phyloP scores from a whole-genome alignment of 2,329 filamentous ascomycete genomes.

The Cyclaneusma minus region DNA sequence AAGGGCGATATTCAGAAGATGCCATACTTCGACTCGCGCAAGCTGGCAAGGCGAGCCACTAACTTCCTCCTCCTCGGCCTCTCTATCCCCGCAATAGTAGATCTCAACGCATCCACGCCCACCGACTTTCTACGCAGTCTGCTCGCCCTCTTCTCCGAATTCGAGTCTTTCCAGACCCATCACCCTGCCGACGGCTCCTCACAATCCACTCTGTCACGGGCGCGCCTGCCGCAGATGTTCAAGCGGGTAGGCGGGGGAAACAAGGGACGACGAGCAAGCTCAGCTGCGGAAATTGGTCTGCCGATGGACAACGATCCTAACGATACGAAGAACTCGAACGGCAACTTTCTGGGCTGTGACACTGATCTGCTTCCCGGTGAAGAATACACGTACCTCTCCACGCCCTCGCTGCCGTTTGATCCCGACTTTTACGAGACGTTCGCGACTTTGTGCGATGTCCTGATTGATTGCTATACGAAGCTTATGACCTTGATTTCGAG shows the following conservation, averaged over 20 bases:
- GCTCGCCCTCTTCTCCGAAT: constrained; percentile 75
- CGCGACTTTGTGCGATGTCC: constrained; percentile 82
- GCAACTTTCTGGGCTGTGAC: constrained; percentile 38
- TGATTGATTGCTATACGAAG: constrained; percentile 81
- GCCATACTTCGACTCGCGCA: constrained; percentile 72
- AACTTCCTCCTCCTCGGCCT: constrained; percentile 89
- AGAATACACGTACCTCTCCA: constrained; percentile 77
- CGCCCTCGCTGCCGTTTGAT: constrained; percentile 86
- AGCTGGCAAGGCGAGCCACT: constrained; percentile 76
- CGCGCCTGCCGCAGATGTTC: constrained; percentile 73
- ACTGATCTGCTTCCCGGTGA: constrained; percentile 63
- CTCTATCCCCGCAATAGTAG: constrained; percentile 77
- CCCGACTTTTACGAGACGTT: constrained; percentile 97
- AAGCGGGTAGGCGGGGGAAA: constrained; percentile 39
- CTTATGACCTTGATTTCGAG: constrained; percentile 62
- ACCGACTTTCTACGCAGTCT: constrained; percentile 78
- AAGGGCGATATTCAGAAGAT: constrained; percentile 65
- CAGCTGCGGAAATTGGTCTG: constrained; percentile 41
- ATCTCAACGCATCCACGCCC: constrained; percentile 66
- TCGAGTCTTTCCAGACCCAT: constrained; percentile 82
- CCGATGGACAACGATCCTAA: constrained; percentile 31
- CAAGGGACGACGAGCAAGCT: constrained; percentile 42
- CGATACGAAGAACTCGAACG: constrained; percentile 28
- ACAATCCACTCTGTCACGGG: constrained; percentile 56
- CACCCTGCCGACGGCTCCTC: constrained; percentile 63